Base-by-base conservation (phyloP, 345 rosid genomes). In the Eucalyptus tenuipes region DNA sequence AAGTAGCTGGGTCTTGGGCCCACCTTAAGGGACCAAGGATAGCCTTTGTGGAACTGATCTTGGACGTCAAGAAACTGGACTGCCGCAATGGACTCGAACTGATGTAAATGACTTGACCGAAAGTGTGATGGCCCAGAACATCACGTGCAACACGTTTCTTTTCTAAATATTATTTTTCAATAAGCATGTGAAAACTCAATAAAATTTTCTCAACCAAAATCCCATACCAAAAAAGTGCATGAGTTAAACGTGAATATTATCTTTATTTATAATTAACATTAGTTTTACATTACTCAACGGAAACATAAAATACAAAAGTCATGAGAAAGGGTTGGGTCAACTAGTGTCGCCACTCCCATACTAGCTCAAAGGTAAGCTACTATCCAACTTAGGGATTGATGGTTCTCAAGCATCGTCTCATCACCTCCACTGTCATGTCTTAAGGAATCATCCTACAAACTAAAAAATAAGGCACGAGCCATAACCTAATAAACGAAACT, bases 61-160 rank as follows among this genome's bases (percentile, higher is more conserved):
- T 59, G 8, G 68, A 59, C 0, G 0, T 13, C 8, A 4, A 59
- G 68, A 59, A 59, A 59, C 1, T 59, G 0, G 31, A n/a, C 7
- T 27, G 1, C 8, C 0, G 2, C 31, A 27, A 59, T 59, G 1
- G 33, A 64, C 61, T 29, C 10, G 37, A 64, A 1, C 4, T 4
- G 2, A 7, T 5, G 71, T n/a, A n/a, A 14, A 31, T 64, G 71
- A 13, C 5, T 61, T 14, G 37, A 15, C 18, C 3, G 3, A 7
- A 10, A 17, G 55, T 55, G 0, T 22, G 61, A 55, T 24, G 1
- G 12, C 61, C 27, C 0, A 55, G 0, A 55, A 55, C 61, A 10
- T 55, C 61, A 9, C 0, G 13, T 1, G 0, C 27, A 24, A 22
- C 29, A 9, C 3, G 1, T 55, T 22, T 55, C 29, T 5, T 24